Base-by-base conservation (phyloP, 805 yeast species). In the Pichia pseudocactophila region DNA sequence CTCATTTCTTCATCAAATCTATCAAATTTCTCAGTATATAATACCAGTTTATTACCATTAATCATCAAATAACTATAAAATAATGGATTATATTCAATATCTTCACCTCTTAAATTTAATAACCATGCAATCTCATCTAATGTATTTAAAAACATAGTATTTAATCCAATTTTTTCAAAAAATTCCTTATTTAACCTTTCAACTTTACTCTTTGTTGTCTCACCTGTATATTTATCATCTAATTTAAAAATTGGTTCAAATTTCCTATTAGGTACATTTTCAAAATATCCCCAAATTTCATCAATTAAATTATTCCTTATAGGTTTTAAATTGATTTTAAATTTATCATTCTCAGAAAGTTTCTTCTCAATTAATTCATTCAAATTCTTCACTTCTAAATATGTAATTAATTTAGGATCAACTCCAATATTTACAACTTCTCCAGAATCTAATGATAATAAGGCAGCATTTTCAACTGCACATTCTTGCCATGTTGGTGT, bases 81-180 rank as follows among this genome's bases (percentile, higher is more conserved):
- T 15, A 75, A 68, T 3, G 80, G 80, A 50, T 73, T 74, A 57
- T 52, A 75, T 38, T 70, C 73, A 44, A 75, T 75, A 54, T 75
- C 80, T 39, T 58, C 49, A 33, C 70, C 69, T 49, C 98, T 76
- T 43, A 90, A 64, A 56, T 90, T 90, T 56, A 88, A 73, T 34
- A 88, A 63, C 96, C 96, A 89, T 7, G 95, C 92, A 48, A 88
- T 76, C 51, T 89, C 96, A 64, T 90, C 97, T 40, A 89, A 63
- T 4, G 76, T 68, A 43, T 69, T 63, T 7, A 73, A 58, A 10
- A 74, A 65, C 41, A 64, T 32, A 1, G 59, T 50, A 7, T 50
- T 39, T 12, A 54, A 49, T 3, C 51, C 52, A 41, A 50, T 44
- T 26, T 56, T 64, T 61, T 60, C 43, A 41, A 54, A 53, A 54